Base-by-base conservation (phyloP, 805 yeast species). In the Pichia exigua region DNA sequence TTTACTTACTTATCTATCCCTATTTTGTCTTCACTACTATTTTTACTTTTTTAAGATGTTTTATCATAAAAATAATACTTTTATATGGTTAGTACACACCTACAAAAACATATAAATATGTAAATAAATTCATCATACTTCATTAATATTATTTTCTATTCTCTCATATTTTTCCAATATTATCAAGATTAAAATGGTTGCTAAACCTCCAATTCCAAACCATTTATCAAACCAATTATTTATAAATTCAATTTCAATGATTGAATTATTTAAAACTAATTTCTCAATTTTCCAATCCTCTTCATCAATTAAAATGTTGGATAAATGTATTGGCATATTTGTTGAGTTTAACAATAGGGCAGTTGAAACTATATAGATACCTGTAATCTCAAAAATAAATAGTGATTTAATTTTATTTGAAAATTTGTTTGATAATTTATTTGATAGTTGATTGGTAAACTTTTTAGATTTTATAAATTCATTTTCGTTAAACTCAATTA, bases 161-260 rank as follows among this genome's bases (percentile, higher is more conserved):
- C 10, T 35, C 17, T 35, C n/a, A 20, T 39, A 46, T 46, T 59
- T 59, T 42, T 65, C 65, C 10, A 59, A 44, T 17, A 65, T 47
- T n/a, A 60, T 46, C 11, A 65, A 52, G 18, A 63, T 64, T 5
- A 65, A 30, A 9, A 55, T 44, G 15, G 79, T 71, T 1, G 61
- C 54, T 3, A 73, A 55, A 56, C 77, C 69, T 12, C 79, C 65
- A 7, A 73, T 42, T 13, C 72, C 78, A 64, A 76, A 78, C 43
- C 78, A 73, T 60, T 74, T 69, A 56, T 77, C 81, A 55, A 76
- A 78, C 79, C 79, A 76, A 21, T 64, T 62, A 53, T 77, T 81
- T 21, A 78, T 71, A 57, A 75, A 76, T 26, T 67, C 69, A 53
- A 57, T 47, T 56, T 67, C 44, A 58, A 61, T 41, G 4, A 35